Evolutionary conservation across 805 yeast species (phyloP), one percentile per base, ranked within the genome.

Genomic region (Pichia nakasei): DNA sequence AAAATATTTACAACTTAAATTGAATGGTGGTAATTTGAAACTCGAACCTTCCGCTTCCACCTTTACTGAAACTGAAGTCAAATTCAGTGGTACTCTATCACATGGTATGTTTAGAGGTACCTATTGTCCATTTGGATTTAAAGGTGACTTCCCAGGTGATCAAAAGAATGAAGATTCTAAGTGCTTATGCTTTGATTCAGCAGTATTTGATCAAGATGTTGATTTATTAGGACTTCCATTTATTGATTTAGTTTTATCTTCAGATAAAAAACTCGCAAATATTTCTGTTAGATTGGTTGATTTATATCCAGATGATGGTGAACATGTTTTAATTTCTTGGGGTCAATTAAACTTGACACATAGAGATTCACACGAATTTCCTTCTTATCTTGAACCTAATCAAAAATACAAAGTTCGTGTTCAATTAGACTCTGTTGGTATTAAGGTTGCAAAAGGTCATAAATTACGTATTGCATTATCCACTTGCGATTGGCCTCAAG

Each of bases 401-500:
- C 38, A 62, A 37, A 55, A 52, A 34, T 69, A 69, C 45, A 60
- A 64, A 15, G 55, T 69, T 27, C 43, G 49, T 12, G 46, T 70
- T 38, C 58, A 60, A 29, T 49, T 70, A 17, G 74, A 70, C 51
- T 70, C 68, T 8, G 44, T 68, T 13, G 74, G 74, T 35, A 54
- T 64, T 39, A 61, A 61, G 31, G n/a, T 45, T 12, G 54, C 46
- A 9, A 55, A 56, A 38, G 72, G 71, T 9, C 73, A 70, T 47
- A 60, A 52, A 37, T 44, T 70, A 20, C 58, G 68, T 48, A 51
- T 70, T 12, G 68, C 71, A 0, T 57, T 70, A 37, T 68, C 73
- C 8, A 60, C 74, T 1, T 60, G 69, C 29, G 74, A 70, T 47
- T 70, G 75, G 75, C 74, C 75, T 11, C 71, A 67, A 43, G 60